Evolutionary conservation across 176 grass and related monocot species (phyloP).

Genomic region (Triticum urartu): DNA sequence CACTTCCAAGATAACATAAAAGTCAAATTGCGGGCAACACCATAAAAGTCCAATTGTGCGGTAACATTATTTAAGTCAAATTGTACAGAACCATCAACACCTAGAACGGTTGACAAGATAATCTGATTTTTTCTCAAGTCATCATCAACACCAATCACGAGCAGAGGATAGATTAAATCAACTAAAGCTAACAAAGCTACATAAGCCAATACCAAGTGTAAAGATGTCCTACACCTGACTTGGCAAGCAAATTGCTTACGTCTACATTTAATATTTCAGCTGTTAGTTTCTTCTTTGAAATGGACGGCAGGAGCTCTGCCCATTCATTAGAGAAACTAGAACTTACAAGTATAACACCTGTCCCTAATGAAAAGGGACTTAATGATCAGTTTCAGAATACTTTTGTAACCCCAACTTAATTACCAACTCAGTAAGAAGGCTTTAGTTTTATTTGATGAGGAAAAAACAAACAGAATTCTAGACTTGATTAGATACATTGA

Average conservation of each 20-base stretch:
- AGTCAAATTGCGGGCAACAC: background rate
- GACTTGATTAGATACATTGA: background rate
- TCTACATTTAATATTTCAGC: background rate
- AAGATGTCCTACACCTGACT: background rate
- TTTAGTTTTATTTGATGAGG: background rate
- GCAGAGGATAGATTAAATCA: constrained; percentile 3
- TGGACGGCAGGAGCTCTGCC: background rate
- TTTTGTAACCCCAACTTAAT: background rate
- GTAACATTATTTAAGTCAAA: background rate
- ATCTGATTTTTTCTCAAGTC: background rate
- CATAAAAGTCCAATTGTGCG: background rate
- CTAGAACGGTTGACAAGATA: background rate
- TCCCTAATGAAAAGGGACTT: background rate
- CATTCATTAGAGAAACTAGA: background rate
- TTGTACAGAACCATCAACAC: background rate
- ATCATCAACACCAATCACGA: background rate
- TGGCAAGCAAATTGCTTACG: constrained; percentile 7
- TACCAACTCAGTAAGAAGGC: background rate
- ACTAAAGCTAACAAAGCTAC: background rate
- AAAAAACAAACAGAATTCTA: background rate
- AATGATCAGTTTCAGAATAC: background rate
- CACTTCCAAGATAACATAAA: background rate
- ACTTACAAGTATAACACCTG: background rate
- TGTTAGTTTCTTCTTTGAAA: background rate
- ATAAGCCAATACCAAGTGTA: background rate